These are phyloP conservation scores for Malbranchea zuffiana DNA, from an alignment of 2,329 filamentous ascomycete species.

Conservation along the genomic window DNA sequence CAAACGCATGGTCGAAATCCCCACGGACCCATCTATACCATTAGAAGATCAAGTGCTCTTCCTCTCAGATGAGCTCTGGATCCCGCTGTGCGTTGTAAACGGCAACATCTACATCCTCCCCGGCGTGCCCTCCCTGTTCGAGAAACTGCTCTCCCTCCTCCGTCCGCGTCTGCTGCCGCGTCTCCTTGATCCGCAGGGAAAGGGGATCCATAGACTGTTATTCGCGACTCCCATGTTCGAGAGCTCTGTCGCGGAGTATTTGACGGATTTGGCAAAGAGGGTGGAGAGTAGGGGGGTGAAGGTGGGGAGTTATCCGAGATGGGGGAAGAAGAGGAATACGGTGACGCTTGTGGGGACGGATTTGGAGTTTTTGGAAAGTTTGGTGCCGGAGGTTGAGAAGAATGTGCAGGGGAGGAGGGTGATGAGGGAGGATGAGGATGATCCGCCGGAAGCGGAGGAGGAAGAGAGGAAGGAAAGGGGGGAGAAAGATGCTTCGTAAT, in stretches of 20 bases:
- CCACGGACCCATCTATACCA: slow-evolving; percentile 57
- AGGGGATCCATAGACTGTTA: slow-evolving; percentile 65
- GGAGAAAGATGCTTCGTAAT: slow-evolving; percentile 1
- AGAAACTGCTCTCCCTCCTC: slow-evolving; percentile 64
- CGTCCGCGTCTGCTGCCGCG: slow-evolving; percentile 61
- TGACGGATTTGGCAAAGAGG: slow-evolving; percentile 65
- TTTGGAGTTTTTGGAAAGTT: slow-evolving; percentile 61
- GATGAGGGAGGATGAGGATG: slow-evolving; percentile 58
- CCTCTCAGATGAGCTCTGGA: slow-evolving; percentile 72
- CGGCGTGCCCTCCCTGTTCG: slow-evolving; percentile 76
- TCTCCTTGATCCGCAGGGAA: slow-evolving; percentile 66
- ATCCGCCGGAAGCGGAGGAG: slow-evolving; percentile 33
- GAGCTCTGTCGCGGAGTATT: slow-evolving; percentile 69
- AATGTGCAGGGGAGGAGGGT: slow-evolving; percentile 65
- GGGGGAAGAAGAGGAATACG: slow-evolving; percentile 78
- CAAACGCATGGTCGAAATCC: slow-evolving; percentile 81
- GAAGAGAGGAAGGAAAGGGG: slow-evolving; percentile 16
- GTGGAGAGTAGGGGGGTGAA: slow-evolving; percentile 72
- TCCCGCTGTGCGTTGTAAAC: slow-evolving; percentile 79
- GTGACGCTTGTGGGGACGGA: slow-evolving; percentile 78
- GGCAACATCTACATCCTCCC: slow-evolving; percentile 89
- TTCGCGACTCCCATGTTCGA: slow-evolving; percentile 83
- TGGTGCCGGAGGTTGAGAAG: slow-evolving; percentile 66
- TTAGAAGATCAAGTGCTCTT: slow-evolving; percentile 66
- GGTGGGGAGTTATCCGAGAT: slow-evolving; percentile 88